Evolutionary conservation across 129 eudicot genomes (phyloP), one percentile per base, ranked within the genome.

Genomic region (Solidago caesia): DNA sequence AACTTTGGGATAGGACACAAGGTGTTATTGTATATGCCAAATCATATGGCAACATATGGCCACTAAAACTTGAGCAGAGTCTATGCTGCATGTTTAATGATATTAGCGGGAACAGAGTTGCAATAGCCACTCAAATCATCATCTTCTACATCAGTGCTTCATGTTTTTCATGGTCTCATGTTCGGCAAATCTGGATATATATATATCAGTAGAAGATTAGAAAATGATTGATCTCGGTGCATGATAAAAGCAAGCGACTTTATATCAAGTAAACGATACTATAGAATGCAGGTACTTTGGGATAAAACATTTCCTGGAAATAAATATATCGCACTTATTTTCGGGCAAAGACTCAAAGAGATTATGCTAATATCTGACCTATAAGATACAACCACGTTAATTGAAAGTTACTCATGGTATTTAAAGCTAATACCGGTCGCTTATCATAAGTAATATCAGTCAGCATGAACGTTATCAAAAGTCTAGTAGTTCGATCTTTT

Each of bases 11-110:
- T 1, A 29, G 71, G 13, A 3, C 39, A 13, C 63, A 16, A 67
- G 42, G 47, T 46, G 68, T 44, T 61, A 44, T 77, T 59, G 75
- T 77, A 46, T 53, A 26, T 41, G 70, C 52, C 75, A 68, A 52
- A 67, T 45, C 53, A 46, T 45, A 77, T 77, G 81, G n/a, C 81
- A 77, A 77, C 75, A 75, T 53, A 65, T 77, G 47, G 70, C 75
- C 81, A 59, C 41, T 77, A 77, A 47, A 77, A 68, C 26, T 73
- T 59, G 70, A 60, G 81, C 52, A 39, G 62, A 77, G 48, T 46
- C 70, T 29, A 69, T 77, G 81, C 70, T 69, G 70, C 75, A 68
- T 67, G 74, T 76, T 68, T 14, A 76, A 77, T 61, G 56, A 64
- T 63, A 41, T 63, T 61, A 74, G 63, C 70, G 29, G 60, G 13